Conservation (phyloP, 108 stramenopile species). For the Nannochloropsis gaditana region DNA sequence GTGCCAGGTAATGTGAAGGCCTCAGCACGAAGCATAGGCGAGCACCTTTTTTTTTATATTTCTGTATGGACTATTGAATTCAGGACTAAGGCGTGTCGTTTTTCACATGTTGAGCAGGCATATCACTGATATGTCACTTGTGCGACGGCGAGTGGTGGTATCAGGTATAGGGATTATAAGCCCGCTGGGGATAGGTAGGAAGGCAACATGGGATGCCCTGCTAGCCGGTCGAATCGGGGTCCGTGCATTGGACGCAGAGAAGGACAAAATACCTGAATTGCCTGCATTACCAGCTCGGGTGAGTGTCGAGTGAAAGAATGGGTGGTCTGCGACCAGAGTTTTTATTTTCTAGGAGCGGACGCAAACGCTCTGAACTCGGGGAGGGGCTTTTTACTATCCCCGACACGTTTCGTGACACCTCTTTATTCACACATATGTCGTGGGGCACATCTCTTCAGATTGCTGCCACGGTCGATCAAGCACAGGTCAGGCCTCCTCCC, state of each 20-base stretch:
- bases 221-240: slow-evolving; percentile 56
- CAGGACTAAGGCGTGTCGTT: no score
- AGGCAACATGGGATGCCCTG: slow-evolving; percentile 63
- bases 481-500: slow-evolving; percentile 22
- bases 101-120: no score
- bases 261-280: not conserved
- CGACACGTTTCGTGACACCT: no score
- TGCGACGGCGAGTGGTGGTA: slow-evolving; percentile 76
- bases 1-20: no score
- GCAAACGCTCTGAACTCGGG: slow-evolving; percentile 30
- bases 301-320: not conserved
- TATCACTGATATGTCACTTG: not conserved
- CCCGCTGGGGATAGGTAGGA: slow-evolving; percentile 71
- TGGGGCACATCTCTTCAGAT: not conserved
- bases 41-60: no score
- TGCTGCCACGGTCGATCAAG: slow-evolving; percentile 29
- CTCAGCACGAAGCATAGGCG: no score
- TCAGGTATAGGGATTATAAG: slow-evolving; percentile 82
- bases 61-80: no score
- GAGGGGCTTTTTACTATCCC: not conserved
- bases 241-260: slow-evolving; percentile 56
- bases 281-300: not conserved
- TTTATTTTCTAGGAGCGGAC: slow-evolving; percentile 28
- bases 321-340: not conserved
- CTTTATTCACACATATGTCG: no score